Evolutionary conservation across 768 basidiomycete genomes (phyloP).

Genomic region (Boletus sp.): DNA sequence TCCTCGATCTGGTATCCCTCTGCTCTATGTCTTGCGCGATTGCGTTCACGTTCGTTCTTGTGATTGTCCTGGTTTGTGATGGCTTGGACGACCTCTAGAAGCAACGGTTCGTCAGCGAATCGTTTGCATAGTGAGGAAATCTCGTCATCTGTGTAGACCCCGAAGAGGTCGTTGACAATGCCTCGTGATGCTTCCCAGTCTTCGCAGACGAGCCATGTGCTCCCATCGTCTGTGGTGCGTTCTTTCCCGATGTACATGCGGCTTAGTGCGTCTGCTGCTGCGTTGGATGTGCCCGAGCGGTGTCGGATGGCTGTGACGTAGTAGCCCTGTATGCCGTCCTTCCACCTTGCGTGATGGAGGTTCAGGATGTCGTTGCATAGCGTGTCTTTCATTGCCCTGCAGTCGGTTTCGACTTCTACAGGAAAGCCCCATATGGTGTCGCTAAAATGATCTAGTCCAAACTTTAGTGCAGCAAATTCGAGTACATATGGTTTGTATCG

Average conservation of each 20-base stretch:
- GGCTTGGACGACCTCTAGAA: constrained; percentile 13
- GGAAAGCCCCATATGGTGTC: constrained; percentile 31
- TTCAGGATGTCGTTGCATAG: constrained; percentile 11
- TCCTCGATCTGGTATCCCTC: constrained; percentile 8
- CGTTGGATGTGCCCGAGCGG: constrained; percentile 20
- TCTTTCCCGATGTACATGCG: background rate
- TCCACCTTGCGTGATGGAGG: constrained; percentile 27
- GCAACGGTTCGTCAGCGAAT: constrained; percentile 17
- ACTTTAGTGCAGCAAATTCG: constrained; percentile 39
- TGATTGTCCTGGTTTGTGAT: constrained; percentile 6
- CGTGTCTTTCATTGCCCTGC: constrained; percentile 23
- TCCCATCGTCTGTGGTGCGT: constrained; percentile 22
- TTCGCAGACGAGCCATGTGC: constrained; percentile 31
- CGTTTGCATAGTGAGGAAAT: background rate
- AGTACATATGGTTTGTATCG: constrained; percentile 35
- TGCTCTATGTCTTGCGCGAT: constrained; percentile 14
- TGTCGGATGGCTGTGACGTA: constrained; percentile 20
- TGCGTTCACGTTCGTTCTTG: no score
- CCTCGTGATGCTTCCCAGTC: constrained; percentile 22
- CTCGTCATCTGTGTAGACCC: background rate
- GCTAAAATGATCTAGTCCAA: constrained; percentile 30
- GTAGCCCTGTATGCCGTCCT: constrained; percentile 22
- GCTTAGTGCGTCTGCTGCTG: constrained; percentile 34
- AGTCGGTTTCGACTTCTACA: constrained; percentile 31
- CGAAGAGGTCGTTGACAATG: constrained; percentile 25